Conservation (phyloP, 1,139 yeast genomes). For the Petasospora fabianii region DNA sequence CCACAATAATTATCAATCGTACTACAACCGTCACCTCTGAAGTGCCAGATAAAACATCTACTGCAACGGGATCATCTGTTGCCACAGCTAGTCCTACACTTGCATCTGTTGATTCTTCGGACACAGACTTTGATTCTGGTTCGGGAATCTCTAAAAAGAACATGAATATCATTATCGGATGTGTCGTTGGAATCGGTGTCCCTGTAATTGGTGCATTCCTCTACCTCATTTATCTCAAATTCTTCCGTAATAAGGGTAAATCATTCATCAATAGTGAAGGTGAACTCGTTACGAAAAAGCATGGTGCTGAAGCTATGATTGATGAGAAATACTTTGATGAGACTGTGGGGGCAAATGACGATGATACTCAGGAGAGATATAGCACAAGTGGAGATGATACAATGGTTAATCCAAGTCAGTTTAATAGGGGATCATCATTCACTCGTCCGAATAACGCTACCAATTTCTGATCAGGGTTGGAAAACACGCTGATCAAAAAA, state of each 20-base stretch:
- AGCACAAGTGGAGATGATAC: constrained; percentile 16
- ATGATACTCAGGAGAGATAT: background rate
- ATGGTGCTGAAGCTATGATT: constrained; percentile 23
- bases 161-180: constrained; percentile 46
- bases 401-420: too few species aligned
- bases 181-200: constrained; percentile 40
- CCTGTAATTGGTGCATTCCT: constrained; percentile 29
- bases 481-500: background rate
- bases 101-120: constrained; percentile 7
- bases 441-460: constrained; percentile 17
- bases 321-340: constrained; percentile 27
- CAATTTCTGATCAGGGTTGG: constrained; percentile 14
- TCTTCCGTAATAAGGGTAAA: constrained; percentile 27
- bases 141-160: constrained; percentile 38
- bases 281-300: constrained; percentile 30
- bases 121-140: too few species aligned
- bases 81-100: constrained; percentile 20
- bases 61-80: constrained; percentile 15
- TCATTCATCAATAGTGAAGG: constrained; percentile 39
- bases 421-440: constrained; percentile 1
- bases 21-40: constrained; percentile 29
- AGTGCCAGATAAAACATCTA: constrained; percentile 20
- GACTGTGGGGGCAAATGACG: constrained; percentile 20
- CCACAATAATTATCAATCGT: constrained; percentile 30
- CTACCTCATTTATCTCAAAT: constrained; percentile 24